Percentiles rank a stretch among this genome's conserved stretches.
These are phyloP conservation scores for Plectranthus barbatus DNA, from an alignment of 257 asterid species.

Conservation along the genomic window DNA sequence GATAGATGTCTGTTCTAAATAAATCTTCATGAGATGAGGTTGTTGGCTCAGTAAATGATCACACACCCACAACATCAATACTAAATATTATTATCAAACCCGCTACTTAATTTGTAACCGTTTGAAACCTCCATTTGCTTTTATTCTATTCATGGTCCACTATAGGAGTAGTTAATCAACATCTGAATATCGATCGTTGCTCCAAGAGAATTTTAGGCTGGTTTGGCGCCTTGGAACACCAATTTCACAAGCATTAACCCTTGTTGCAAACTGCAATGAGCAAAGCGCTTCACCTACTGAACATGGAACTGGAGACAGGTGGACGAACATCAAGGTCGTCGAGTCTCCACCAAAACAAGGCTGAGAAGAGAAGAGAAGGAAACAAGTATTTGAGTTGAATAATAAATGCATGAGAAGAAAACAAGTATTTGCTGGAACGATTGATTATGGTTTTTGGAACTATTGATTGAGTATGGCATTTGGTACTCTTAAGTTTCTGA, in stretches of 20 bases:
- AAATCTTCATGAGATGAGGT: constrained; percentile 19
- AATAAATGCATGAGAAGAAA: no score
- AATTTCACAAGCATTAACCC: constrained; percentile 90
- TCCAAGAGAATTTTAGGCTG: constrained; percentile 52
- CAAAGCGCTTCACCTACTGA: constrained; percentile 85
- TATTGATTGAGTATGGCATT: no score
- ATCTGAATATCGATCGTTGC: constrained; percentile 63
- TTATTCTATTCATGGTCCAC: no score
- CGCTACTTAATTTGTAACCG: no score
- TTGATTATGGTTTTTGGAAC: no score
- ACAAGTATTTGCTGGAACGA: no score
- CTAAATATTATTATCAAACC: no score
- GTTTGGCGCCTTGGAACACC: constrained; percentile 97
- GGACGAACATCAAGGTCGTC: constrained; percentile 85
- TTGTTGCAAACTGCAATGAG: constrained; percentile 85
- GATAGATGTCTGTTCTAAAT: constrained; percentile 34
- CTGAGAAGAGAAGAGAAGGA: constrained; percentile 23
- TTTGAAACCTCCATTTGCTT: no score
- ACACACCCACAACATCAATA: no score
- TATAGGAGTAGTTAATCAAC: no score
- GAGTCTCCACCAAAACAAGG: constrained; percentile 99
- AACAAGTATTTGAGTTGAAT: no score
- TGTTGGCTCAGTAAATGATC: constrained; percentile 25
- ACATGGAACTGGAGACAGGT: constrained; percentile 74
- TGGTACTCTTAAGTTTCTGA: no score